These are phyloP conservation scores for Kwoniella europaea DNA, from an alignment of 768 basidiomycete species.

Conservation along the genomic window DNA sequence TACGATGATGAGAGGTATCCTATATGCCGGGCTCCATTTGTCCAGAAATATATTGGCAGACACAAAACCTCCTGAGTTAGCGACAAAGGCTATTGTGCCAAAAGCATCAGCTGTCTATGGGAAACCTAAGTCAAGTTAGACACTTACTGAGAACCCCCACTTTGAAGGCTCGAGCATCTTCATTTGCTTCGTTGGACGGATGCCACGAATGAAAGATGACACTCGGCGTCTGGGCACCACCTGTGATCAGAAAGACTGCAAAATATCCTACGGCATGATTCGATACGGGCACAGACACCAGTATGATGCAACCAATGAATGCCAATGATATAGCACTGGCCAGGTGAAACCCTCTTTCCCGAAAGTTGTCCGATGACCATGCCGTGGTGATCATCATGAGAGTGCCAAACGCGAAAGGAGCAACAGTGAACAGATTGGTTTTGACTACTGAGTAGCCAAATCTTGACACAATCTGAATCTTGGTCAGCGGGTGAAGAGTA, in stretches of 20 bases:
- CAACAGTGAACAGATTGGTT: constrained; percentile 66
- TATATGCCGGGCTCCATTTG: constrained; percentile 26
- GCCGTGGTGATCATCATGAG: constrained; percentile 62
- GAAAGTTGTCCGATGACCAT: constrained; percentile 65
- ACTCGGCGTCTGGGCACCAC: constrained; percentile 53
- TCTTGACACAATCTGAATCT: constrained; percentile 62
- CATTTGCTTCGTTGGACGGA: constrained; percentile 62
- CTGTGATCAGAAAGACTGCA: constrained; percentile 65
- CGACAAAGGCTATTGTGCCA: constrained; percentile 15
- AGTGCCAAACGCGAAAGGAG: constrained; percentile 64
- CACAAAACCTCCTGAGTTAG: constrained; percentile 39
- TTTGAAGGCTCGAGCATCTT: constrained; percentile 25
- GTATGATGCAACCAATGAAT: constrained; percentile 38
- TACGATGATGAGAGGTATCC: constrained; percentile 27
- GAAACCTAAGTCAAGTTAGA: too few species aligned
- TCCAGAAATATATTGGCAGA: constrained; percentile 41
- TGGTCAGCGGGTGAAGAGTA: too few species aligned
- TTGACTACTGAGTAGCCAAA: constrained; percentile 63
- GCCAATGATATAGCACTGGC: constrained; percentile 18
- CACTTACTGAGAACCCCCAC: constrained; percentile 15
- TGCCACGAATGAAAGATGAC: constrained; percentile 55
- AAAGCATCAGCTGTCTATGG: constrained; percentile 45
- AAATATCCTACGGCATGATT: constrained; percentile 64
- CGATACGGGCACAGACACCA: constrained; percentile 61
- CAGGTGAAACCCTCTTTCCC: constrained; percentile 43